These are phyloP conservation scores for Poa annua DNA, from an alignment of 176 grass and related monocot species.

Conservation along the genomic window DNA sequence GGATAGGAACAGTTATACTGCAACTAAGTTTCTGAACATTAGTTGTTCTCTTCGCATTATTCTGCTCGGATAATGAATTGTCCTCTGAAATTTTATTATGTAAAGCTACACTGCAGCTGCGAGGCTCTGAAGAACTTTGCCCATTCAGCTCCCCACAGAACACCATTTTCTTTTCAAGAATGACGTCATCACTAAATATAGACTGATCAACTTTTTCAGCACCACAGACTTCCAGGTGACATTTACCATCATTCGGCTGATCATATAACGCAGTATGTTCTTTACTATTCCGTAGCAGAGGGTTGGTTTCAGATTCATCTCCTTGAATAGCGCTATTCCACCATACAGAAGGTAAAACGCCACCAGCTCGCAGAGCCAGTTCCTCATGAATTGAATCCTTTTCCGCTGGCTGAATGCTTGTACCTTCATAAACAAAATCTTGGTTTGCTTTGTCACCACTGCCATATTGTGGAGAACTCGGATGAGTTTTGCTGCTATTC, in stretches of 20 bases:
- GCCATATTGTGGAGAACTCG: slow-evolving; percentile 27
- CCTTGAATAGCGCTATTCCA: slow-evolving; percentile 32
- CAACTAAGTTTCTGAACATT: slow-evolving; percentile 1
- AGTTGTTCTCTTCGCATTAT: slow-evolving; percentile 28
- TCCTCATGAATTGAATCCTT: slow-evolving; percentile 18
- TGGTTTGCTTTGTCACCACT: slow-evolving; percentile 36
- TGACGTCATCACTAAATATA: slow-evolving; percentile 32
- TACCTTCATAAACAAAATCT: slow-evolving; percentile 21
- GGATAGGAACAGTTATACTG: neutral
- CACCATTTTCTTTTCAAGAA: slow-evolving; percentile 26
- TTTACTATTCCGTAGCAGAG: slow-evolving; percentile 20
- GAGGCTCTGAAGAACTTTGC: neutral
- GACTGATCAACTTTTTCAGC: slow-evolving; percentile 27
- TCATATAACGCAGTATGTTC: slow-evolving; percentile 10
- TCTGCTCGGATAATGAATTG: slow-evolving; percentile 16
- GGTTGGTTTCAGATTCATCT: slow-evolving; percentile 38
- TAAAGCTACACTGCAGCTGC: neutral
- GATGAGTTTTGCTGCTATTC: slow-evolving; percentile 26
- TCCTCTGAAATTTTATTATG: slow-evolving; percentile 36
- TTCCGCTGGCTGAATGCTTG: slow-evolving; percentile 22
- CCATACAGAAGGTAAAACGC: slow-evolving; percentile 20
- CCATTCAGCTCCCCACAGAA: neutral
- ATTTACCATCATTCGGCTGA: neutral
- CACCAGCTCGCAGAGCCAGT: neutral
- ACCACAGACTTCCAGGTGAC: slow-evolving; percentile 14